These are phyloP conservation scores for Botrytis medusae DNA, from an alignment of 2,329 filamentous ascomycete species.

Conservation along the genomic window DNA sequence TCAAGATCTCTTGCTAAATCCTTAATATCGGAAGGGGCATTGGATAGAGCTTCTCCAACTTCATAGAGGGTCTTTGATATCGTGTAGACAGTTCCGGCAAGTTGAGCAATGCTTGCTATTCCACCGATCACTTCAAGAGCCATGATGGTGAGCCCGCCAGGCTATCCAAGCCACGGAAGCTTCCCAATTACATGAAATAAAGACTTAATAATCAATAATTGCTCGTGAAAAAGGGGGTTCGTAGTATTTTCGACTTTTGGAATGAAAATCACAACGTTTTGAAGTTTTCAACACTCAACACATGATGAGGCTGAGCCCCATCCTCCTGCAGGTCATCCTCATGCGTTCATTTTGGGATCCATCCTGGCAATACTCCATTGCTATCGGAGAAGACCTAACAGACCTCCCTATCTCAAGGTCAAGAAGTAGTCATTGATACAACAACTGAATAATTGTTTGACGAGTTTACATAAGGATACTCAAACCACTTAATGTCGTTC, in stretches of 20 bases:
- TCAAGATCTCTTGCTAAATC: conserved; percentile 28
- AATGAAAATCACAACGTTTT: too few species aligned
- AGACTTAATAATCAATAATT: neutral
- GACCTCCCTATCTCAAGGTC: too few species aligned
- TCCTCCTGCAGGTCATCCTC: neutral
- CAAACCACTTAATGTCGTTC: neutral
- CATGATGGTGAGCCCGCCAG: neutral
- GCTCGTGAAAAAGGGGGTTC: neutral
- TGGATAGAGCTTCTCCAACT: conserved; percentile 27
- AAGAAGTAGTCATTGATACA: neutral
- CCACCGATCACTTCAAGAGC: conserved; percentile 27
- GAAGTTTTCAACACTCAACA: neutral
- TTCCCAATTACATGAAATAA: neutral
- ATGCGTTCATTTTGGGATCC: neutral
- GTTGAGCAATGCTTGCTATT: conserved; percentile 26
- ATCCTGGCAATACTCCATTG: neutral
- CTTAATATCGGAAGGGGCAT: conserved; percentile 29
- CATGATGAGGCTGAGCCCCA: neutral
- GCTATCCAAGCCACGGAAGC: neutral
- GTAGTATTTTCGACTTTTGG: neutral
- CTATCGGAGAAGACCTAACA: neutral
- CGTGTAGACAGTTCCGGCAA: conserved; percentile 27
- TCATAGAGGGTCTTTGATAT: conserved; percentile 28
- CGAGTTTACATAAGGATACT: neutral
- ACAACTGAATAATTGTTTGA: neutral